Base-by-base conservation (phyloP, 257 asterid genomes). In the Solanum etuberosum region DNA sequence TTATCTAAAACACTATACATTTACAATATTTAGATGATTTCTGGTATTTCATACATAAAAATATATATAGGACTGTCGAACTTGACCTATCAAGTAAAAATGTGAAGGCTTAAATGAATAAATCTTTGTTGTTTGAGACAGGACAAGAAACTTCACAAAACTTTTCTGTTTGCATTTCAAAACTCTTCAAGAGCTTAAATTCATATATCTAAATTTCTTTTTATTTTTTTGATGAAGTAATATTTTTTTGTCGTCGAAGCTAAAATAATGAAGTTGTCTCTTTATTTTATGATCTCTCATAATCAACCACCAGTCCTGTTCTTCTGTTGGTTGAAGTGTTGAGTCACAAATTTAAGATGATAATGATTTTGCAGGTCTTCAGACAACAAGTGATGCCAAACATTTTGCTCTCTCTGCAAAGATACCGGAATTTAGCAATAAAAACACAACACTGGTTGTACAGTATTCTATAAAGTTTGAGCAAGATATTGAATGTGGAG, bases 401-500 rank as follows among this genome's bases (percentile, higher is more conserved):
- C 99, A 96, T 91, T 97, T 86, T 82, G 98, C 99, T 21, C 91
- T 97, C 85, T 97, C 99, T 34, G 99, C 99, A 16, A 97, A 97
- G 94, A 88, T 95, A 88, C 97, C 98, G 2, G 98, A 95, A 71
- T 95, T 95, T 91, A 95, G 92, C 93, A 97, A 97, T 94, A 97
- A 91, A 92, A 93, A 97, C 83, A 94, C 95, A 86, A 95, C 98
- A 10, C 91, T 97, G 91, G 99, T 97, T 82, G 86, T 97, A 43
- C 99, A 97, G 65, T 97, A 95, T 80, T 97, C 99, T 68, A 95
- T 97, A 70, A 94, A 92, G 89, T 73, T 95, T 51, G 99, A 97
- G 91, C 99, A 97, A 90, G 99, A 97, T 89, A 95, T 97, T 81
- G 98, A 97, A 90, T 97, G 99, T 72, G 99, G 99, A 34, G 99